Percentiles rank a stretch among this genome's conserved stretches.
phyloP scores from a whole-genome alignment of 2,329 filamentous ascomycete species.

The Ascochyta viciae-villosae region DNA sequence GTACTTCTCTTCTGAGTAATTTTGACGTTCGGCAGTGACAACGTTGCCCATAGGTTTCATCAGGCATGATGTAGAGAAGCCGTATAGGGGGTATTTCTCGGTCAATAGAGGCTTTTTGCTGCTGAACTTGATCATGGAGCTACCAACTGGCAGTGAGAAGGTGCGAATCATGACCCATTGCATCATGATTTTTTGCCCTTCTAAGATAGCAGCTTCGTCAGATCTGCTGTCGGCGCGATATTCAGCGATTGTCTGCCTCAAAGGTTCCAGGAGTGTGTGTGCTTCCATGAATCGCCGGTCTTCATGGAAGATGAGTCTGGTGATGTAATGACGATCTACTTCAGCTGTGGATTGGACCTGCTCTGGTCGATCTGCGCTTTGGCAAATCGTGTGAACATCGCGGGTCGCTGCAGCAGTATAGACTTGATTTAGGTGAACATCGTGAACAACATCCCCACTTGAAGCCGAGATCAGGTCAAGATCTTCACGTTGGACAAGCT shows the following conservation, averaged over 20 bases:
- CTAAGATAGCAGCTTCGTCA: constrained; percentile 85
- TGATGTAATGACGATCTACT: constrained; percentile 80
- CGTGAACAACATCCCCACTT: constrained; percentile 28
- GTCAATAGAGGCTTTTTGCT: constrained; percentile 87
- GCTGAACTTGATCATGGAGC: constrained; percentile 86
- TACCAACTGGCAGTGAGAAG: constrained; percentile 84
- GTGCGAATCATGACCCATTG: constrained; percentile 87
- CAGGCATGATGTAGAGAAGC: constrained; percentile 89
- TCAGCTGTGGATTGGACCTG: constrained; percentile 81
- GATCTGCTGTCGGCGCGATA: constrained; percentile 77
- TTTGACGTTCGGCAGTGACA: constrained; percentile 86
- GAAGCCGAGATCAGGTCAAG: constrained; percentile 59
- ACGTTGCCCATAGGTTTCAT: constrained; percentile 93
- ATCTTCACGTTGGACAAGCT: constrained; percentile 82
- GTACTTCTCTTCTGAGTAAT: constrained; percentile 94
- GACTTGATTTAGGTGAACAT: constrained; percentile 27
- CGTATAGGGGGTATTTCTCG: constrained; percentile 86
- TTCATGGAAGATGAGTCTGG: constrained; percentile 86
- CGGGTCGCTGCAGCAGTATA: constrained; percentile 45
- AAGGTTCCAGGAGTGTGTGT: constrained; percentile 82
- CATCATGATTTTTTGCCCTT: constrained; percentile 90
- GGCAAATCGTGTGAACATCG: constrained; percentile 81
- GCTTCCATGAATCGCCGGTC: constrained; percentile 91
- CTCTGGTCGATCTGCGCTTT: constrained; percentile 67
- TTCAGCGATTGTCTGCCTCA: constrained; percentile 78